Conservation (phyloP, 371 early-diverging fungal species). For the Actinomortierella wolfii region DNA sequence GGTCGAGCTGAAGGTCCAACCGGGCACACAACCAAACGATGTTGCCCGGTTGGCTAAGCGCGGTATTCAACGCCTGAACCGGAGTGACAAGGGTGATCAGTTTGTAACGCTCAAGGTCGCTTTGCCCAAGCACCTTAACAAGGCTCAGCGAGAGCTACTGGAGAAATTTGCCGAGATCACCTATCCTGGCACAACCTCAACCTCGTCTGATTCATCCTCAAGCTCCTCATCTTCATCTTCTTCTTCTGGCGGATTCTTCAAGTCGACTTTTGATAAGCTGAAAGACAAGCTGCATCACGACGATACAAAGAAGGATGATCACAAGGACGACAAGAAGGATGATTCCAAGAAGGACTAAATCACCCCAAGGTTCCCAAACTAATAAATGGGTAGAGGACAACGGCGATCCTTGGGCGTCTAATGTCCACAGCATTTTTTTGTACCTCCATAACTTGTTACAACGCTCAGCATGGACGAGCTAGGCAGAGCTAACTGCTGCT, state of each 20-base stretch:
- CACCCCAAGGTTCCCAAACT: too few relatives aligned
- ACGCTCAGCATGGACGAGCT: too few relatives aligned
- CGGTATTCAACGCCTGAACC: slow-evolving; percentile 69
- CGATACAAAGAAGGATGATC: slow-evolving; percentile 15
- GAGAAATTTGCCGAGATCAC: slow-evolving; percentile 51
- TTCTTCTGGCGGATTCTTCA: slow-evolving; percentile 45
- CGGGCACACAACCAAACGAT: slow-evolving; percentile 90
- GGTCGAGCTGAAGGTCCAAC: slow-evolving; percentile 84
- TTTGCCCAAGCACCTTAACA: slow-evolving; percentile 65
- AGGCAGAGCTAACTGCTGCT: too few relatives aligned
- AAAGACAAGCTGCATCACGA: slow-evolving; percentile 44
- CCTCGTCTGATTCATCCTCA: slow-evolving; percentile 1
- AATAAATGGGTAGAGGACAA: too few relatives aligned
- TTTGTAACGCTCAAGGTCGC: slow-evolving; percentile 80
- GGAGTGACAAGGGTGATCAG: slow-evolving; percentile 78
- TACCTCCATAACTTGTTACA: too few relatives aligned
- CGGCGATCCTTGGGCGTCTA: too few relatives aligned
- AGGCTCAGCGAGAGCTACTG: slow-evolving; percentile 52
- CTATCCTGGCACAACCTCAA: slow-evolving; percentile 6
- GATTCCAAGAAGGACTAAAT: slow-evolving; percentile 25
- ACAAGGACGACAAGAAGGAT: slow-evolving; percentile 8
- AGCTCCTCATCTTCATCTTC: slow-evolving; percentile 7
- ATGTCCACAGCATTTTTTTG: too few relatives aligned
- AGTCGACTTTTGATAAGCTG: slow-evolving; percentile 47
- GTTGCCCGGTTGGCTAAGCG: slow-evolving; percentile 73